phyloP scores from a whole-genome alignment of 305 asterid species.

The Withania somnifera region DNA sequence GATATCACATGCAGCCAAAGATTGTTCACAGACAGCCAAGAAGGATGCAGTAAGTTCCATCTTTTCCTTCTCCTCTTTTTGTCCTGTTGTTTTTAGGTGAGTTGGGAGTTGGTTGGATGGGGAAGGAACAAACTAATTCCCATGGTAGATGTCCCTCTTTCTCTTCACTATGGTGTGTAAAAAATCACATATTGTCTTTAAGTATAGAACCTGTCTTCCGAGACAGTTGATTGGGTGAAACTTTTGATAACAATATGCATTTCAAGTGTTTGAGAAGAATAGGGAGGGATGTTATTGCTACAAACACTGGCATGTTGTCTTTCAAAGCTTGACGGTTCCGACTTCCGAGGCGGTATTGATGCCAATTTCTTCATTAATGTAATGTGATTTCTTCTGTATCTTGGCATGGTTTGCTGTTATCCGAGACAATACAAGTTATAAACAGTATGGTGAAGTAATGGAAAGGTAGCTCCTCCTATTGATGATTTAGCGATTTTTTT shows the following conservation, averaged over 20 bases:
- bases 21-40: slow-evolving; percentile 43
- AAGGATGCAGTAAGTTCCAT: slow-evolving; percentile 23
- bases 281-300: neutral
- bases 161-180: neutral
- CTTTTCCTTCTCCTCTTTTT: neutral
- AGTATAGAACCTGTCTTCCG: neutral
- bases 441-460: neutral
- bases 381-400: neutral
- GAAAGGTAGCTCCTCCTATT: neutral
- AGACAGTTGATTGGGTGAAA: neutral
- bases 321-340: neutral
- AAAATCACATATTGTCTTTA: neutral
- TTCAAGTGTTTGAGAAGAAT: neutral
- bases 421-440: neutral
- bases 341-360: neutral
- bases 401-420: neutral
- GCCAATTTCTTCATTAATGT: neutral
- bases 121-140: neutral
- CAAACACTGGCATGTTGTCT: neutral
- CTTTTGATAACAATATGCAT: neutral
- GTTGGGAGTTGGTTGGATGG: neutral
- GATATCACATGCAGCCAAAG: slow-evolving; percentile 32
- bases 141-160: neutral
- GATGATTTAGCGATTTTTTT: neutral
- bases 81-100: neutral